These are phyloP conservation scores for Avena atlantica DNA, from an alignment of 176 grass and related monocot species.

Conservation along the genomic window DNA sequence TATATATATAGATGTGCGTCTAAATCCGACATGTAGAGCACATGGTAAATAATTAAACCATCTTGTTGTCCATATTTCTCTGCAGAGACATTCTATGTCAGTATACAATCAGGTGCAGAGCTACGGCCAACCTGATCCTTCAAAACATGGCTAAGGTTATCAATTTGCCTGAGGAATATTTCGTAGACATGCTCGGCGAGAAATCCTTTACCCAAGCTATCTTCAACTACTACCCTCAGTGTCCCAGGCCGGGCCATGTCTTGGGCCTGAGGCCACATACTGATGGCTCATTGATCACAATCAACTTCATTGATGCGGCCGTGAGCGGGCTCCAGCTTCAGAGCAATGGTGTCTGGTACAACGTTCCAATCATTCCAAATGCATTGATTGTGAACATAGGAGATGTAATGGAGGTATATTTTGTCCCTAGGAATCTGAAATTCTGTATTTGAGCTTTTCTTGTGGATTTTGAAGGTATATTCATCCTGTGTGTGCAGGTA, in stretches of 20 bases:
- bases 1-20: no score
- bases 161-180: slow-evolving; percentile 29
- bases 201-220: slow-evolving; percentile 35
- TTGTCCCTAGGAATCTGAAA: neutral
- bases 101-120: slow-evolving; percentile 43
- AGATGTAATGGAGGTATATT: slow-evolving; percentile 60
- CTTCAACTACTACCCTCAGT: slow-evolving; percentile 59
- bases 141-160: slow-evolving; percentile 33
- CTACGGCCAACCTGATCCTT: slow-evolving; percentile 15
- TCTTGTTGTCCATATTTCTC: no score
- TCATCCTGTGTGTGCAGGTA: neutral
- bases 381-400: slow-evolving; percentile 50
- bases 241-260: slow-evolving; percentile 48
- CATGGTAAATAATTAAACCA: no score
- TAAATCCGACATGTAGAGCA: no score
- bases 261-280: slow-evolving; percentile 58
- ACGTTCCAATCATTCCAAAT: slow-evolving; percentile 46
- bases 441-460: neutral
- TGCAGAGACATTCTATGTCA: slow-evolving; percentile 36
- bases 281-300: slow-evolving; percentile 48
- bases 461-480: no score
- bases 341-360: slow-evolving; percentile 40
- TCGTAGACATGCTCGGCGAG: slow-evolving; percentile 21
- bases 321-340: slow-evolving; percentile 57
- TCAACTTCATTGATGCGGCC: slow-evolving; percentile 42